Percentiles rank a stretch among this genome's conserved stretches.
phyloP scores from a whole-genome alignment of 1,139 yeast species.

The Sporopachydermia cereana region DNA sequence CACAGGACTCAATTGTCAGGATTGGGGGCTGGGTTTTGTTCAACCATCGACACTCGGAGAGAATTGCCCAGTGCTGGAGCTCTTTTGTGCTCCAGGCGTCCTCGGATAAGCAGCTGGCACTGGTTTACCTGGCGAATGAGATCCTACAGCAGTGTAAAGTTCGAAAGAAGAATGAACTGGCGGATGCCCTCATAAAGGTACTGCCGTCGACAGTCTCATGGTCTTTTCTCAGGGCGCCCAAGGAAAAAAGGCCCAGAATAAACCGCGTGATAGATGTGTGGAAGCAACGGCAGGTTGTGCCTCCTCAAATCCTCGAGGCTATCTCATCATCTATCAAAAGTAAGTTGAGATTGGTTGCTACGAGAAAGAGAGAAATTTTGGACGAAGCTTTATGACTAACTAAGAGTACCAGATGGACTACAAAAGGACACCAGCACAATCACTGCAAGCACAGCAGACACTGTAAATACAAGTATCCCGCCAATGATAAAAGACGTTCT shows the following conservation, averaged over 20 bases:
- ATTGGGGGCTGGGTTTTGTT: constrained; percentile 80
- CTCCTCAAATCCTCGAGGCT: constrained; percentile 29
- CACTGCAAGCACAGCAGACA: constrained; percentile 10
- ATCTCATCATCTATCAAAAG: constrained; percentile 29
- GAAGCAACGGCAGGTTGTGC: constrained; percentile 56
- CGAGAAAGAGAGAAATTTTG: not conserved
- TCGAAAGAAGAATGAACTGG: constrained; percentile 47
- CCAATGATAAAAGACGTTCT: not conserved
- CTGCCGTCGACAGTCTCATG: constrained; percentile 26
- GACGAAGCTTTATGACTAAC: constrained; percentile 11
- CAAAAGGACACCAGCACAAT: not conserved
- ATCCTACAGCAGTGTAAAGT: constrained; percentile 74
- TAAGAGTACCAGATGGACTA: constrained; percentile 7
- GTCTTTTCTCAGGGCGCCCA: constrained; percentile 21
- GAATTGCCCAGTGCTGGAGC: constrained; percentile 55
- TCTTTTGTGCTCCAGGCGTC: constrained; percentile 29
- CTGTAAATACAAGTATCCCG: constrained; percentile 16
- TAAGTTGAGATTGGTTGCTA: constrained; percentile 10
- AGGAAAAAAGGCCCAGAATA: constrained; percentile 39
- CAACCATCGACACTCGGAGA: constrained; percentile 55
- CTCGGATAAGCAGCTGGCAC: constrained; percentile 39
- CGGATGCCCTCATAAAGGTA: constrained; percentile 43
- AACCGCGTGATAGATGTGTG: constrained; percentile 61
- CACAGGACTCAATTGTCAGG: constrained; percentile 75
- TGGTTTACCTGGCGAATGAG: constrained; percentile 71